Evolutionary conservation across 2,329 filamentous ascomycete genomes (phyloP), one percentile per base, ranked within the genome.

Genomic region (Diaporthe sp.): DNA sequence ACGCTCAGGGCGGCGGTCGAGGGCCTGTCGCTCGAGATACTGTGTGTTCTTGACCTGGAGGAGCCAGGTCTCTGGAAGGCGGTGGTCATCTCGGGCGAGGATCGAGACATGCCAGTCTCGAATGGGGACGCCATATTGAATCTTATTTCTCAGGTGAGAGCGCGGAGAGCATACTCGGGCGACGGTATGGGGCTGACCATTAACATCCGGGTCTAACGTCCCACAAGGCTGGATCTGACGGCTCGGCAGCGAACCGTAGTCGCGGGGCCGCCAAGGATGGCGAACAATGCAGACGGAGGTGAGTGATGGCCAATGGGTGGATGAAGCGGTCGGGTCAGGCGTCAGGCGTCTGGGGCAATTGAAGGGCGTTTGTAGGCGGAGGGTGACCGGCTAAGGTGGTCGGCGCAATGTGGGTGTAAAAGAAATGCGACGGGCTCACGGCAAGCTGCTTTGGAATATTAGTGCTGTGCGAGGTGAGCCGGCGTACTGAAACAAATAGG

Each of bases 21-120:
- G 34, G 92, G 91, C 76, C 90, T 87, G 83, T 95, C 93, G 86
- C 93, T 94, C 76, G 92, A 94, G 78, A 94, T 88, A 84, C 93
- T 94, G 78, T 90, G 89, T 19, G 89, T 88, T 79, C 90, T 86
- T 49, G 90, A 90, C 71, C 74, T 74, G 58, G 71, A 25, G 13
- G 51, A 65, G 19, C 72, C 74, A 34, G 67, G 31, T 79, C 84
- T 76, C 51, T 62, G 62, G 44, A 71, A 61, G 53, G 39, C 15
- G 31, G 68, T 34, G 44, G 73, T 70, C 68, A 70, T 72, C 31
- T 76, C 75, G 15, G 60, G 72, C 15, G 68, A 73, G 57, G 53
- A 60, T 65, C 72, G 75, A 73, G 75, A 75, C 70, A 73, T 70
- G 68, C 73, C 71, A 51, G 46, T 73, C 25, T 73, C 75, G 62